Evolutionary conservation across 73 alveolate genomes (phyloP).

Genomic region (Uronychia binucleata): DNA sequence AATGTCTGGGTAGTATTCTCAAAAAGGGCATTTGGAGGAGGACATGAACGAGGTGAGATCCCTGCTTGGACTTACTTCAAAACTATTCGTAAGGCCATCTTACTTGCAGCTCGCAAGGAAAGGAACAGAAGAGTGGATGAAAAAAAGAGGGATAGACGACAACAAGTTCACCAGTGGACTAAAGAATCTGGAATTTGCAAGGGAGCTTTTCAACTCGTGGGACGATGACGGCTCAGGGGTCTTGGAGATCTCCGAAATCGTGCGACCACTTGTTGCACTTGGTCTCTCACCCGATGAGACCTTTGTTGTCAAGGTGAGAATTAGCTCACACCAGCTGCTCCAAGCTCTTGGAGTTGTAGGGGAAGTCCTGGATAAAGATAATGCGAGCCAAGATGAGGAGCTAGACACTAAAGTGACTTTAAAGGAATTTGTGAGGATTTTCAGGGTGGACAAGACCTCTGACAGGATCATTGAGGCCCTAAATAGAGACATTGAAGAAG

Average conservation of each 20-base stretch:
- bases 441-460: constrained; percentile 28
- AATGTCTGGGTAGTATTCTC: neutral
- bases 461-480: neutral
- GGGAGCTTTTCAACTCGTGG: constrained; percentile 54
- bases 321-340: neutral
- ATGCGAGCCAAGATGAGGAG: constrained; percentile 13
- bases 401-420: constrained; percentile 30
- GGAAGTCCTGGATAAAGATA: neutral
- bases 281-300: constrained; percentile 51
- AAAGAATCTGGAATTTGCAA: constrained; percentile 39
- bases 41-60: neutral
- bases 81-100: neutral
- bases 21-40: neutral
- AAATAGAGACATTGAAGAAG: neutral
- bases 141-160: neutral
- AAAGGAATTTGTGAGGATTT: constrained; percentile 48
- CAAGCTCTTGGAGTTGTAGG: constrained; percentile 27
- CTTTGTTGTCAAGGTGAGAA: constrained; percentile 27
- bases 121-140: constrained; percentile 4
- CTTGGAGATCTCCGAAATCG: constrained; percentile 39
- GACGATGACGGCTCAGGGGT: constrained; percentile 64
- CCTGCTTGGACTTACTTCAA: neutral
- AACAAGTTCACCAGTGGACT: neutral
- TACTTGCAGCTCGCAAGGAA: neutral
- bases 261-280: constrained; percentile 39